phyloP scores from a whole-genome alignment of 768 basidiomycete genomes.

The Boletus edulis region DNA sequence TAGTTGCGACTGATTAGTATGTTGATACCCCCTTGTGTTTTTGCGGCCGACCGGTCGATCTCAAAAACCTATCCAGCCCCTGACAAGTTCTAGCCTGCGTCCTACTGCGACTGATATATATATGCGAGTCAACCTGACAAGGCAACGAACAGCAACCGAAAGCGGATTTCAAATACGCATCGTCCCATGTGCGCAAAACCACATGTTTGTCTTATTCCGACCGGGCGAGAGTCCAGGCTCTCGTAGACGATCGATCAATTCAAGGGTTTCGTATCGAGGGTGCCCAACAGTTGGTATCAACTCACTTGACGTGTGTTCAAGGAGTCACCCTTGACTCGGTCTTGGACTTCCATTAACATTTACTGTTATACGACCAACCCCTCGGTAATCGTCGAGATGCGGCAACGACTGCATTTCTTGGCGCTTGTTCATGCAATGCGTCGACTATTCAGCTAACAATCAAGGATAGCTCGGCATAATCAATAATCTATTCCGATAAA shows the following conservation, averaged over 20 bases:
- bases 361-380: not conserved
- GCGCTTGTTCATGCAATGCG: not conserved
- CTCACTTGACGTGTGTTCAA: not conserved
- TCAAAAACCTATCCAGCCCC: not conserved
- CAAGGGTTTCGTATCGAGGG: constrained; percentile 7
- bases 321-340: constrained; percentile 4
- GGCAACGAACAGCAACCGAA: not conserved
- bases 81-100: not conserved
- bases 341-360: constrained; percentile 2
- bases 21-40: not conserved
- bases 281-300: not conserved
- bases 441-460: not conserved
- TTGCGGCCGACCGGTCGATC: not conserved
- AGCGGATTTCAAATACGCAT: constrained; percentile 16
- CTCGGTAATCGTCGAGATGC: not conserved
- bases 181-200: not conserved
- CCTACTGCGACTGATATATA: not conserved
- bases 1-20: not conserved
- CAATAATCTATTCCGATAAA: not conserved
- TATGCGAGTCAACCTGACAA: not conserved
- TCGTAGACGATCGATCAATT: constrained; percentile 9
- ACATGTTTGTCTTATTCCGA: not conserved
- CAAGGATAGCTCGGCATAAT: not conserved
- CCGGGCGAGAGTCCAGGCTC: constrained; percentile 3
- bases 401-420: not conserved